Evolutionary conservation across 2,329 filamentous ascomycete genomes (phyloP).

Genomic region (Teratosphaeria nubilosa): DNA sequence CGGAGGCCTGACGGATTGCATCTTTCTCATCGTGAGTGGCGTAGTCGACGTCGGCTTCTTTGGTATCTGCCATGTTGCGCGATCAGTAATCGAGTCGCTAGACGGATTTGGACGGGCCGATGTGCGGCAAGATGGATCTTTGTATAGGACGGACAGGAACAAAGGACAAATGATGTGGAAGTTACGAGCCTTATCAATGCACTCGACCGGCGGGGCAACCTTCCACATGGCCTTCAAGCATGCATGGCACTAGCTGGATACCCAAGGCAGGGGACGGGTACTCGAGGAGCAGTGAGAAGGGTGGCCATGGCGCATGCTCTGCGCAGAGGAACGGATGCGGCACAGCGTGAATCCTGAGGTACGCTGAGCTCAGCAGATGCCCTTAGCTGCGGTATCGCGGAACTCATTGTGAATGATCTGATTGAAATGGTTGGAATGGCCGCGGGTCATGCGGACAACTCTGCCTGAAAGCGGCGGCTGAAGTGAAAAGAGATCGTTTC

Average conservation of each 20-base stretch:
- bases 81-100: not conserved
- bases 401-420: not conserved
- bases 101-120: not conserved
- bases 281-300: not conserved
- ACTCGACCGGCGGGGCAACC: not conserved
- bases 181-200: not conserved
- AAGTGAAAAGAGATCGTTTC: not conserved
- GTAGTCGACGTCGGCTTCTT: constrained; percentile 4
- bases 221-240: not conserved
- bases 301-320: not conserved
- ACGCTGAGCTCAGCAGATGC: not conserved
- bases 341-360: not conserved
- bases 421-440: not conserved
- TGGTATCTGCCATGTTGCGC: constrained; percentile 5
- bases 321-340: not conserved
- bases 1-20: not conserved
- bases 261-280: not conserved
- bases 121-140: not conserved
- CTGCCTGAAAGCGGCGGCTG: not conserved
- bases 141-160: not conserved
- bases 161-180: not conserved
- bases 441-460: not conserved
- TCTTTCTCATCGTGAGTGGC: constrained; percentile 9
- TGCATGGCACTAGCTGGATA: not conserved
- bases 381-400: not conserved